These are phyloP conservation scores for Podila minutissima DNA, from an alignment of 192 early-diverging fungal genomes.

Conservation along the genomic window DNA sequence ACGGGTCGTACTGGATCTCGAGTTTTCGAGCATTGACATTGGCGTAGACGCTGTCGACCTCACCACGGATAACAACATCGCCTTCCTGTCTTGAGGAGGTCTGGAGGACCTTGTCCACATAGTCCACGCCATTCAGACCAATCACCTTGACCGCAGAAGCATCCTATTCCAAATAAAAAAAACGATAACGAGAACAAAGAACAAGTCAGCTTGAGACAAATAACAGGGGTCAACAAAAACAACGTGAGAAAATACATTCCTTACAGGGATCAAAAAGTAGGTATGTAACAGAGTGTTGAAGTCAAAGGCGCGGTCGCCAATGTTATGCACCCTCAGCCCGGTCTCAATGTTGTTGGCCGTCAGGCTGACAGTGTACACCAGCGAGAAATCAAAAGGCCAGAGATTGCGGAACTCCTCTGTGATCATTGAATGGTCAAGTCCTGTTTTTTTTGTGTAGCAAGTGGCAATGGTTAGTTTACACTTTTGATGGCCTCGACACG, in stretches of 20 bases:
- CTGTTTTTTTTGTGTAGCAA: conserved; percentile 23
- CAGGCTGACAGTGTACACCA: conserved; percentile 86
- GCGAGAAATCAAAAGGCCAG: conserved; percentile 81
- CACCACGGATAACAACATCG: conserved; percentile 67
- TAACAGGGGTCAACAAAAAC: background rate
- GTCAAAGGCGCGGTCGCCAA: conserved; percentile 71
- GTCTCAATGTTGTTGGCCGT: conserved; percentile 76
- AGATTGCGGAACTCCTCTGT: conserved; percentile 58
- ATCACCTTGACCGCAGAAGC: conserved; percentile 68
- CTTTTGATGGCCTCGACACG: too few species aligned
- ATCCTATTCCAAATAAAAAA: conserved; percentile 55
- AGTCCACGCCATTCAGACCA: conserved; percentile 70
- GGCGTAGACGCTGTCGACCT: conserved; percentile 90
- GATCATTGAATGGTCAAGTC: conserved; percentile 64
- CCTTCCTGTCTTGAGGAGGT: conserved; percentile 23
- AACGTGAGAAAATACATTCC: background rate
- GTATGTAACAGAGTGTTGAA: conserved; percentile 96
- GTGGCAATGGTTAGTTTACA: background rate
- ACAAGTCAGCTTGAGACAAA: background rate
- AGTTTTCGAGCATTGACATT: conserved; percentile 62
- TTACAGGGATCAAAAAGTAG: conserved; percentile 79
- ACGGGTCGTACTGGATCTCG: conserved; percentile 37
- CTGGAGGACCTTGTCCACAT: conserved; percentile 78
- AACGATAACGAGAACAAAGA: background rate
- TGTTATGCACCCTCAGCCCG: conserved; percentile 79